Evolutionary conservation across 768 basidiomycete genomes (phyloP), one percentile per base, ranked within the genome.

Genomic region (Tulasnella sp.): DNA sequence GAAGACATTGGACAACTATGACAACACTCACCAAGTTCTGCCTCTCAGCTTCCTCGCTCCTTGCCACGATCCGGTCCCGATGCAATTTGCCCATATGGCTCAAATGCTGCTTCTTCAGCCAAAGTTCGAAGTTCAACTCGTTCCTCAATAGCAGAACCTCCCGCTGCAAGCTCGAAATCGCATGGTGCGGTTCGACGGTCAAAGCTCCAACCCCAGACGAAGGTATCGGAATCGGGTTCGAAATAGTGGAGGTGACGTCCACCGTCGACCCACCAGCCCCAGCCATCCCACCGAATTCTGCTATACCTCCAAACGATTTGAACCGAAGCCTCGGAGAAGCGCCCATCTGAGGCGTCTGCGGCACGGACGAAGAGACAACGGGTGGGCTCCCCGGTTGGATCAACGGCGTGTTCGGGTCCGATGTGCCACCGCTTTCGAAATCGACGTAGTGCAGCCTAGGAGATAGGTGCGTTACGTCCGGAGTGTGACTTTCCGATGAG

Each of bases 111-210:
- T 93, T 89, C 80, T 93, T 92, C 60, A 93, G 87, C 93, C 94
- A 96, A 37, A 92, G 87, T 86, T 96, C 93, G 81, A 96, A 94
- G 84, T 95, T 94, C 60, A 96, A 90, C 82, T 96, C 94, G 84
- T 92, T 94, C 75, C 93, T 89, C 41, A 96, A 87, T 41, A 95
- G 85, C 2, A 95, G 85, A 1, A 93, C 88, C 83, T 96, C 94
- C 69, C 93, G 88, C 85, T 96, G 95, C 80, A 96, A 87, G 8
- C 87, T 88, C 20, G 92, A 89, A 42, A 96, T 91, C 12, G 91
- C 92, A 37, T 64, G 54, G 79, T 75, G 42, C 58, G 75, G 64
- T 73, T 60, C 40, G 73, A 60, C 64, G 12, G 16, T 16, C 8
- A n/a, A 7, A 44, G 46, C 48, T 16, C 40, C 42, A 24, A 48